Percentiles rank a stretch among this genome's conserved stretches.
phyloP scores from a whole-genome alignment of 1,139 yeast genomes.

The Suhomyces chickasaworum region DNA sequence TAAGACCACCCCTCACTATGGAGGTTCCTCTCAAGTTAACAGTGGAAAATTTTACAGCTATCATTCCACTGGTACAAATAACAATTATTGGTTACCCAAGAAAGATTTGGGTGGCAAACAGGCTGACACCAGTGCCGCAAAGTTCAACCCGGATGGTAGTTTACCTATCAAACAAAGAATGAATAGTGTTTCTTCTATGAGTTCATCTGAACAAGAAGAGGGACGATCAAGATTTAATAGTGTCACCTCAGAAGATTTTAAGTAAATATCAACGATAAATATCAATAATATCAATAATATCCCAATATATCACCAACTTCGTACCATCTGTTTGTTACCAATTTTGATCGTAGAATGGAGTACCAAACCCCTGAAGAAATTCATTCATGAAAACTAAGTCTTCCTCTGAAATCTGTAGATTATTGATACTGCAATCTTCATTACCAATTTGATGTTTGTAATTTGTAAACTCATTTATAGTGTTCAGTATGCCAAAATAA shows the following conservation, averaged over 20 bases:
- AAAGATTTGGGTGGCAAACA: conserved; percentile 8
- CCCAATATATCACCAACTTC: too few relatives aligned
- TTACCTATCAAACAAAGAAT: conserved; percentile 20
- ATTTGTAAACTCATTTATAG: background rate
- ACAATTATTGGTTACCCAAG: conserved; percentile 43
- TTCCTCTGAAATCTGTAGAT: conserved; percentile 18
- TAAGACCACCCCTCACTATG: conserved; percentile 33
- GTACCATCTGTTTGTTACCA: too few relatives aligned
- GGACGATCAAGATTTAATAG: conserved; percentile 22
- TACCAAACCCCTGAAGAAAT: conserved; percentile 12
- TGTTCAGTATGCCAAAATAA: background rate
- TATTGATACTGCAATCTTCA: background rate
- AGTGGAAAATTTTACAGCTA: conserved; percentile 42
- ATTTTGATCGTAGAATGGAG: background rate
- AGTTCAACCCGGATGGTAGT: conserved; percentile 1
- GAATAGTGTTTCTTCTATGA: conserved; percentile 25
- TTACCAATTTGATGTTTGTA: background rate
- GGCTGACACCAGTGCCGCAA: conserved; percentile 5
- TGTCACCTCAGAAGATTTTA: conserved; percentile 13
- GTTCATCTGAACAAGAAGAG: conserved; percentile 14
- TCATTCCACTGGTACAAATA: conserved; percentile 39
- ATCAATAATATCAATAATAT: background rate
- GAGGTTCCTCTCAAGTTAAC: conserved; percentile 38
- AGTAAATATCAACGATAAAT: background rate
- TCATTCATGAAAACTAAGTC: conserved; percentile 22